Conservation (phyloP, 306 rosid genomes). For the Cucurbita ficifolia region DNA sequence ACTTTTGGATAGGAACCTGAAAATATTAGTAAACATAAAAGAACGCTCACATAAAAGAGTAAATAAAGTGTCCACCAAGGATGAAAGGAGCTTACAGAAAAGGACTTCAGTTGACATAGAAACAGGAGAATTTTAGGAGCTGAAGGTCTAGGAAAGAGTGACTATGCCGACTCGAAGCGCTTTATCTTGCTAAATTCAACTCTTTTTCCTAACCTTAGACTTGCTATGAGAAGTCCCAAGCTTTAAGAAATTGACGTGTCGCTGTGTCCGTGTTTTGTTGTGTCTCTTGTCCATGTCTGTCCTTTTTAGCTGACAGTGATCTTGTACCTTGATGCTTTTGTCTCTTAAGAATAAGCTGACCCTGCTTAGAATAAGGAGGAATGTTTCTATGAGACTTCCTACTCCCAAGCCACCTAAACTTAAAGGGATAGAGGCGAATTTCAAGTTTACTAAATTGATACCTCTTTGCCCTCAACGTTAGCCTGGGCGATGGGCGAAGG, state of each 20-base stretch:
- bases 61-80: neutral
- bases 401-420: too few relatives aligned
- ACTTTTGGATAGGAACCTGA: neutral
- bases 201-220: neutral
- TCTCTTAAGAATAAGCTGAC: too few relatives aligned
- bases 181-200: neutral
- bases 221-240: neutral
- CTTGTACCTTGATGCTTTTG: too few relatives aligned
- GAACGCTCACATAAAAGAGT: neutral
- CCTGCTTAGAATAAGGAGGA: too few relatives aligned
- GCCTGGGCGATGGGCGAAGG: too few relatives aligned
- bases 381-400: too few relatives aligned
- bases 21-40: neutral
- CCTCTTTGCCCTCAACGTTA: too few relatives aligned
- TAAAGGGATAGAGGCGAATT: too few relatives aligned
- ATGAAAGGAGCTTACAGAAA: neutral
- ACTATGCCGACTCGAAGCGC: neutral
- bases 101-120: neutral
- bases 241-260: neutral
- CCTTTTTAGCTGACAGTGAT: too few relatives aligned
- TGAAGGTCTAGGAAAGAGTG: neutral
- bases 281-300: too few relatives aligned
- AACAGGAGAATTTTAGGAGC: neutral
- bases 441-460: too few relatives aligned
- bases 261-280: too few relatives aligned